Evolutionary conservation across 2,329 filamentous ascomycete species (phyloP).

Genomic region (Xylariaceae sp.): DNA sequence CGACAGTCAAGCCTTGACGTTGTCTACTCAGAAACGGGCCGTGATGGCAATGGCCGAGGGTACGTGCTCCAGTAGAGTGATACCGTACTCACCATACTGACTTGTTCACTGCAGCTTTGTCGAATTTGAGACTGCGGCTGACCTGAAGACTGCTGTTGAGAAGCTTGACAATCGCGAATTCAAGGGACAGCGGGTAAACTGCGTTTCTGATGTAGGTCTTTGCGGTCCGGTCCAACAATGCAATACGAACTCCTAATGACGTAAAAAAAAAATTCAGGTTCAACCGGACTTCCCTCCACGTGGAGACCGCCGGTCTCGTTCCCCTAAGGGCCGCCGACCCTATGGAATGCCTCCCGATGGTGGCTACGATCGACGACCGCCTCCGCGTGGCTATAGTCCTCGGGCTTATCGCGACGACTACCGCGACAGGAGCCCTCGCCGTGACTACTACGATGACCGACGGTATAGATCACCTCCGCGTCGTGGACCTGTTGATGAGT

Average conservation of each 20-base stretch:
- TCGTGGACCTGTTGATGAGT: constrained; percentile 76
- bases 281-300: constrained; percentile 79
- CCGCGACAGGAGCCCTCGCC: constrained; percentile 84
- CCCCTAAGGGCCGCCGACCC: constrained; percentile 69
- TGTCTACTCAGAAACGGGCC: constrained; percentile 95
- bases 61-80: constrained; percentile 54
- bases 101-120: constrained; percentile 72
- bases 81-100: constrained; percentile 11
- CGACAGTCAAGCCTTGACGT: constrained; percentile 96
- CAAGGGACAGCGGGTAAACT: constrained; percentile 86
- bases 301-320: constrained; percentile 77
- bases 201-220: constrained; percentile 80
- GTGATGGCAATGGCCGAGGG: constrained; percentile 92
- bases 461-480: constrained; percentile 82
- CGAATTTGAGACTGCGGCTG: constrained; percentile 92
- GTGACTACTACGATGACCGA: constrained; percentile 88
- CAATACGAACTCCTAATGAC: constrained; percentile 32
- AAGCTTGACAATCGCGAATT: constrained; percentile 94
- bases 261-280: constrained; percentile 60
- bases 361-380: constrained; percentile 83
- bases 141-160: constrained; percentile 89
- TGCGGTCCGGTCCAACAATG: neutral
- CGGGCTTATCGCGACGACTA: constrained; percentile 75
- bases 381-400: constrained; percentile 83
- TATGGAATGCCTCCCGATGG: constrained; percentile 74